These are phyloP conservation scores for Fennellomyces sp. DNA, from an alignment of 371 early-diverging fungal species.

Conservation along the genomic window DNA sequence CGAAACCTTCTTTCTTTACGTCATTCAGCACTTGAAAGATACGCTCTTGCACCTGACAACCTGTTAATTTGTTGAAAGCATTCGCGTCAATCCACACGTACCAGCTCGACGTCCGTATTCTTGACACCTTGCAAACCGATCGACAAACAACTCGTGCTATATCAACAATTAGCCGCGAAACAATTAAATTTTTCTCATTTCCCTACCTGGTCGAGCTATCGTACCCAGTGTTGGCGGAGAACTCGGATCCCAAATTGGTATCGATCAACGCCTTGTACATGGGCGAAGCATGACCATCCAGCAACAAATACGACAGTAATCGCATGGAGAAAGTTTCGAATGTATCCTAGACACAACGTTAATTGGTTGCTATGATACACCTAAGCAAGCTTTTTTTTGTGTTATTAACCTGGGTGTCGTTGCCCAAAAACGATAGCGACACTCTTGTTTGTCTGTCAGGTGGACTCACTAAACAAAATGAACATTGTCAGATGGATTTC, in stretches of 20 bases:
- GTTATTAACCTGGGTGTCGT: slow-evolving; percentile 66
- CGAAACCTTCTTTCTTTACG: slow-evolving; percentile 78
- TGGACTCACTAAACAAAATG: slow-evolving; percentile 62
- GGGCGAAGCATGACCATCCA: slow-evolving; percentile 90
- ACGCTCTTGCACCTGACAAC: slow-evolving; percentile 64
- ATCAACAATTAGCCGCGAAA: not conserved
- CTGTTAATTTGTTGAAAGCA: no score
- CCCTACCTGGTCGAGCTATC: slow-evolving; percentile 66
- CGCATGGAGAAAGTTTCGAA: slow-evolving; percentile 85
- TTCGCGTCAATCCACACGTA: no score
- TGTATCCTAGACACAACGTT: no score
- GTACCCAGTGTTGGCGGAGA: slow-evolving; percentile 89
- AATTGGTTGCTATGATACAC: no score
- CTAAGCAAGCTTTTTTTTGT: not conserved
- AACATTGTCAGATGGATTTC: not conserved
- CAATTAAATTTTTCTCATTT: not conserved
- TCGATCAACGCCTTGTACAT: slow-evolving; percentile 96
- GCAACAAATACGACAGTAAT: slow-evolving; percentile 78
- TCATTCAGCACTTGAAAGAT: slow-evolving; percentile 71
- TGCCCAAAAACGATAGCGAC: slow-evolving; percentile 78
- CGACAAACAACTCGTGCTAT: slow-evolving; percentile 56
- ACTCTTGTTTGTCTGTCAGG: slow-evolving; percentile 81
- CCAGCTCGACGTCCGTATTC: slow-evolving; percentile 52
- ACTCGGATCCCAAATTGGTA: slow-evolving; percentile 90
- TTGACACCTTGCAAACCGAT: slow-evolving; percentile 77